phyloP scores from a whole-genome alignment of 257 asterid species.

The Ocimum tenuiflorum region DNA sequence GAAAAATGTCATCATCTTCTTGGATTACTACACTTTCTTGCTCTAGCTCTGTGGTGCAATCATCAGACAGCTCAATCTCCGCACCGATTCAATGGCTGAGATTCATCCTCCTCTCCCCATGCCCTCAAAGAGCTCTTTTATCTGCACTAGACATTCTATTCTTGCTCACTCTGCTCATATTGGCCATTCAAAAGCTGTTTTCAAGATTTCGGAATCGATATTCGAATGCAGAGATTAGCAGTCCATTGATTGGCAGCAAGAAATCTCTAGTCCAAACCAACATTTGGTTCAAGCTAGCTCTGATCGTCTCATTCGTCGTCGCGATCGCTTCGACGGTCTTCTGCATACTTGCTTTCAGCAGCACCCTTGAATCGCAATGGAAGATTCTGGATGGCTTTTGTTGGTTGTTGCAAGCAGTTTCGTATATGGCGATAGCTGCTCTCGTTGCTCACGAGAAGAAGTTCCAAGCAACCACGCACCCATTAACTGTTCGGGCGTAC shows the following conservation, averaged over 20 bases:
- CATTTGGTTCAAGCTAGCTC: constrained; percentile 46
- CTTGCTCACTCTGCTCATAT: constrained; percentile 31
- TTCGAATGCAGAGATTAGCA: constrained; percentile 30
- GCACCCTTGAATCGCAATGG: constrained; percentile 30
- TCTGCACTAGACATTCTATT: constrained; percentile 48
- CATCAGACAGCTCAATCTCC: constrained; percentile 27
- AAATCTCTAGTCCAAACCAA: constrained; percentile 32
- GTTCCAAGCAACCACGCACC: constrained; percentile 51
- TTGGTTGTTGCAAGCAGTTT: constrained; percentile 60
- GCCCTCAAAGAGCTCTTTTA: constrained; percentile 64
- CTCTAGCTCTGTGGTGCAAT: constrained; percentile 32
- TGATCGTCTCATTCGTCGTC: constrained; percentile 30
- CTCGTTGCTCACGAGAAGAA: constrained; percentile 61
- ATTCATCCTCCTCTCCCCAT: constrained; percentile 78
- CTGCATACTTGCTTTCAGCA: constrained; percentile 34
- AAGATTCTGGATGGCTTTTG: constrained; percentile 41
- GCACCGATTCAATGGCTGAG: constrained; percentile 46
- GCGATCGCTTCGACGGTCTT: constrained; percentile 33
- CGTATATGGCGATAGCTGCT: constrained; percentile 37
- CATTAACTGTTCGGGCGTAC: constrained; percentile 47
- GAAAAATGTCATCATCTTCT: constrained; percentile 36
- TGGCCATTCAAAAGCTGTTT: constrained; percentile 44
- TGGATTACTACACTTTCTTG: constrained; percentile 77
- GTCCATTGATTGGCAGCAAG: constrained; percentile 44
- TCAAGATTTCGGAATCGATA: constrained; percentile 30